Conservation (phyloP, 352 stramenopile genomes). For the Phytophthora cactorum region DNA sequence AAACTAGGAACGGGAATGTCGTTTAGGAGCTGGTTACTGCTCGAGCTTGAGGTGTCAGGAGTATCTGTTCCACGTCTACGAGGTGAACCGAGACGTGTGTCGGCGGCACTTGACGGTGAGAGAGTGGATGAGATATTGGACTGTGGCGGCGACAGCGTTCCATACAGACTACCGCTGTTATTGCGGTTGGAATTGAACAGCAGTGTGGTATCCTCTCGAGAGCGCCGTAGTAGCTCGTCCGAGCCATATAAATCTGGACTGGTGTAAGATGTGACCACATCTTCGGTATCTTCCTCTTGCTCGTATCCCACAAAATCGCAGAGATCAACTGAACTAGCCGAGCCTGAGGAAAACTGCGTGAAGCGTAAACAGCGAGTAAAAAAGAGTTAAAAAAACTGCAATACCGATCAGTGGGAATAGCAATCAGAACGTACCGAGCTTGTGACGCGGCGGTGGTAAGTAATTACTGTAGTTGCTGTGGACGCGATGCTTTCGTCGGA, state of each 20-base stretch:
- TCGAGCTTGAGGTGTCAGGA: slow-evolving; percentile 18
- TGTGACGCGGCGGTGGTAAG: slow-evolving; percentile 62
- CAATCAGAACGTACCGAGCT: slow-evolving; percentile 52
- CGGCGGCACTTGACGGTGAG: slow-evolving; percentile 23
- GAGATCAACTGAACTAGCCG: slow-evolving; percentile 47
- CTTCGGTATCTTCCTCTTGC: slow-evolving; percentile 42
- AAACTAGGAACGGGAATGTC: slow-evolving; percentile 9
- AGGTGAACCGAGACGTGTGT: slow-evolving; percentile 25
- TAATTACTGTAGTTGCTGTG: slow-evolving; percentile 58
- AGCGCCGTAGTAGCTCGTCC: slow-evolving; percentile 29
- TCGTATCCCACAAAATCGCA: slow-evolving; percentile 68
- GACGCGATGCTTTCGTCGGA: slow-evolving; percentile 66
- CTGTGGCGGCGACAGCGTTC: slow-evolving; percentile 22
- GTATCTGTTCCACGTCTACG: slow-evolving; percentile 14
- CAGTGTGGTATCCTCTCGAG: slow-evolving; percentile 29
- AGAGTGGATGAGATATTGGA: slow-evolving; percentile 14
- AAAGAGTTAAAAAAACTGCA: not conserved
- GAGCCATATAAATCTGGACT: slow-evolving; percentile 43
- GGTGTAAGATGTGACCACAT: slow-evolving; percentile 53
- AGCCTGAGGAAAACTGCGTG: slow-evolving; percentile 34
- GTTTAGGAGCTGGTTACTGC: slow-evolving; percentile 24
- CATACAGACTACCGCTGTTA: slow-evolving; percentile 18
- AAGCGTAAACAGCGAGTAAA: slow-evolving; percentile 3
- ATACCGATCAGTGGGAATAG: not conserved
- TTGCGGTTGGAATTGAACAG: slow-evolving; percentile 19